Evolutionary conservation across 768 basidiomycete genomes (phyloP), one percentile per base, ranked within the genome.

Genomic region (Lactifluus piperatus): DNA sequence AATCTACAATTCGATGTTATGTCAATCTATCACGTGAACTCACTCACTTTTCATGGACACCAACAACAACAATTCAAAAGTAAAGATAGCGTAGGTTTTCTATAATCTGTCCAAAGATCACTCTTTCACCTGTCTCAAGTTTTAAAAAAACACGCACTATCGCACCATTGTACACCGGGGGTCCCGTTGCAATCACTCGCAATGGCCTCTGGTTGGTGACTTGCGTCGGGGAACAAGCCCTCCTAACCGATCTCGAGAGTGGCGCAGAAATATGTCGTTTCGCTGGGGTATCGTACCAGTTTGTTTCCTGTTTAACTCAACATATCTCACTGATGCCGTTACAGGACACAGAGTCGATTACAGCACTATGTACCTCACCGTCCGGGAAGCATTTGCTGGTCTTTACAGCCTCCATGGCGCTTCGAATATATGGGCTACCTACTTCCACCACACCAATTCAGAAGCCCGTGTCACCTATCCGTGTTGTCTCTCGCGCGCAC

Each of bases 341-440:
- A n/a, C 62, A 98, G 94, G 94, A 93, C 69, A 82, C 88, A 7
- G 86, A 90, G 72, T 72, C 85, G 16, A 84, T 97, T 67, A 91
- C 88, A 18, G 81, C 95, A 2, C 77, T 98, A 26, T 87, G 91
- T 63, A 75, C 94, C 30, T 84, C 93, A 6, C 86, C 84, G 55
- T 86, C 86, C 22, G 77, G 84, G 2, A 80, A 81, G 44, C 81
- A 88, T 65, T 80, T 98, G 20, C 68, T 90, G 45, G 79, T 91
- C 26, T 93, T 94, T 69, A 90, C 90, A 16, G 79, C 86, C 2
- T 86, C 91, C 1, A 80, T 89, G 26, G 81, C 88, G 10, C 80
- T 99, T 29, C 84, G 88, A 43, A 80, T 94, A 62, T 98, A 90
- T 68, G 85, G 90, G 43, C 74, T 97, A 16, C 91, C 93, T 3